These are phyloP conservation scores for Linderina pennispora DNA, from an alignment of 192 early-diverging fungal species.

Conservation along the genomic window DNA sequence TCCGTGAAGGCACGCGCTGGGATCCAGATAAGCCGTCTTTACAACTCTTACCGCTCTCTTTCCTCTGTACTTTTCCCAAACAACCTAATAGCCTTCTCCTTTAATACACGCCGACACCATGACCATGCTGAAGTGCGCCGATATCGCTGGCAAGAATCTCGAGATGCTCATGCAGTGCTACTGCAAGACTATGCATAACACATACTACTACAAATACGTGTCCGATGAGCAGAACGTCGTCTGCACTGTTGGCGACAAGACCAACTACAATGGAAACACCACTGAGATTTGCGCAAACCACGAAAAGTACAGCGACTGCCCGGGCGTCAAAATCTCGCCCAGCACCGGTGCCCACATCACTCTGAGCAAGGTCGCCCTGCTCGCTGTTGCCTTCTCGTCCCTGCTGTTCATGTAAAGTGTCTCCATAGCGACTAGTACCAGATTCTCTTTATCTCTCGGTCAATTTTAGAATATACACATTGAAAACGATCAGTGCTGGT, in stretches of 20 bases:
- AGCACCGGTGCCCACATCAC: conserved; percentile 8
- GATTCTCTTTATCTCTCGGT: no score
- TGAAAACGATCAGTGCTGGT: no score
- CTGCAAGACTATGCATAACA: conserved; percentile 41
- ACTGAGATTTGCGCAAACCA: conserved; percentile 35
- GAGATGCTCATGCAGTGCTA: conserved; percentile 36
- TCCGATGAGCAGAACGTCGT: conserved; percentile 12
- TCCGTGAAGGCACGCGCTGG: no score
- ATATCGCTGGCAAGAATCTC: conserved; percentile 32
- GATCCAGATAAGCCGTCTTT: no score
- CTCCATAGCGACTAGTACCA: no score
- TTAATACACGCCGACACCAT: no score
- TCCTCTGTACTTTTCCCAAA: no score
- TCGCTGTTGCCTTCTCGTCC: conserved; percentile 23
- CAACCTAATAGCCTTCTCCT: no score
- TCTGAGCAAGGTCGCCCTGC: conserved; percentile 25
- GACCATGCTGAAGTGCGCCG: conserved; percentile 24
- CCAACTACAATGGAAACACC: conserved; percentile 11
- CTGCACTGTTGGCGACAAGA: conserved; percentile 32
- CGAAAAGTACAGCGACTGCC: conserved; percentile 23
- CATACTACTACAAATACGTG: conserved; percentile 27
- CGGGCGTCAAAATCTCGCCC: conserved; percentile 26
- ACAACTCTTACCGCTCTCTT: no score
- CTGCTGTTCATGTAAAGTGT: conserved; percentile 16
- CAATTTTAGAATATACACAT: no score